These are phyloP conservation scores for Aspergillus pseudoviridinutans DNA, from an alignment of 2,329 filamentous ascomycete genomes.

Conservation along the genomic window DNA sequence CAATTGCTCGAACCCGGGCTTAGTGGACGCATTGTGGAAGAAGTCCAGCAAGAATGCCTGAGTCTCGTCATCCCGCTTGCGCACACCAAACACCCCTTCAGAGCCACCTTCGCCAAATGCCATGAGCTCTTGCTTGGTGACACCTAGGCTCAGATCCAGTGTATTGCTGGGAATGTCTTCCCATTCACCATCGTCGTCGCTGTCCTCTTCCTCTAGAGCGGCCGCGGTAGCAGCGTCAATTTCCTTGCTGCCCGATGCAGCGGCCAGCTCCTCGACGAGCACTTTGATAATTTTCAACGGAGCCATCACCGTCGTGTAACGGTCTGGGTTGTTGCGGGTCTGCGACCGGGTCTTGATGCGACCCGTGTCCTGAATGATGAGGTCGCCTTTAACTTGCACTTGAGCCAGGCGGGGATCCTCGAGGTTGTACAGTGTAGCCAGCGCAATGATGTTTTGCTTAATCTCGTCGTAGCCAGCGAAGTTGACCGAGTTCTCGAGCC, in stretches of 20 bases:
- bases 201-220: slow-evolving; percentile 57
- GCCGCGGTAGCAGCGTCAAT: slow-evolving; percentile 55
- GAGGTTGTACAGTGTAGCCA: slow-evolving; percentile 85
- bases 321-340: slow-evolving; percentile 81
- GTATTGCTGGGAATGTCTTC: slow-evolving; percentile 77
- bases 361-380: slow-evolving; percentile 74
- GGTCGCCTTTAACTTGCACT: slow-evolving; percentile 84
- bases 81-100: slow-evolving; percentile 45
- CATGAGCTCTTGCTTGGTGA: slow-evolving; percentile 75
- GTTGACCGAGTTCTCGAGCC: slow-evolving; percentile 94
- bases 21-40: slow-evolving; percentile 59
- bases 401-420: slow-evolving; percentile 75
- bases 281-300: slow-evolving; percentile 96
- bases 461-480: slow-evolving; percentile 99
- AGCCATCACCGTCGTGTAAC: slow-evolving; percentile 81
- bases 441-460: slow-evolving; percentile 88
- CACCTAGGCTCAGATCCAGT: slow-evolving; percentile 69
- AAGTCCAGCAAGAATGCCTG: slow-evolving; percentile 79
- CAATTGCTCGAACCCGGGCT: slow-evolving; percentile 52
- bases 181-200: slow-evolving; percentile 76
- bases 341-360: slow-evolving; percentile 92
- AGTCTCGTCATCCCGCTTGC: slow-evolving; percentile 84
- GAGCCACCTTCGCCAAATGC: slow-evolving; percentile 57
- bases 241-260: slow-evolving; percentile 61
- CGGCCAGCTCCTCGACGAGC: slow-evolving; percentile 83